A percentile compares a stretch with the other conserved stretches of the same genome.
These are phyloP conservation scores for Pseudotsuga menziesii DNA, from an alignment of 75 land plant genomes.

Conservation along the genomic window DNA sequence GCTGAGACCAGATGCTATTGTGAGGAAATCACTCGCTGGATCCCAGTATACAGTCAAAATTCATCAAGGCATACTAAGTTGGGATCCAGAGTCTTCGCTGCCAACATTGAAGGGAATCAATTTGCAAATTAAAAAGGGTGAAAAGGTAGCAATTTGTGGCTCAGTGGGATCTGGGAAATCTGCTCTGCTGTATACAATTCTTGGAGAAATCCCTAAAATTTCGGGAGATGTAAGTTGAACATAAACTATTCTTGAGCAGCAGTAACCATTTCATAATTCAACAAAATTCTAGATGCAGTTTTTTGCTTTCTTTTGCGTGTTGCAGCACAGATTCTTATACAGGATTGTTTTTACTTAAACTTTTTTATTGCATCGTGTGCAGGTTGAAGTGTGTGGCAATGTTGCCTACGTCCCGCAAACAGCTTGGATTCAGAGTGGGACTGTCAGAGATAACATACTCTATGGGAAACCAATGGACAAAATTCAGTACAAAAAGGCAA, in stretches of 20 bases:
- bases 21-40: constrained; percentile 4
- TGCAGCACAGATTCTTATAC: background rate
- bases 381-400: constrained; percentile 53
- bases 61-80: constrained; percentile 40
- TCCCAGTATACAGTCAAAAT: constrained; percentile 22
- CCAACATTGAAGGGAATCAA: constrained; percentile 50
- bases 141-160: constrained; percentile 77
- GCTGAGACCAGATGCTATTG: constrained; percentile 31
- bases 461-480: constrained; percentile 58
- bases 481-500: constrained; percentile 36
- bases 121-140: constrained; percentile 37
- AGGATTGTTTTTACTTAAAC: background rate
- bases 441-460: constrained; percentile 69
- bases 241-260: background rate
- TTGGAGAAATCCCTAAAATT: constrained; percentile 67
- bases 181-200: constrained; percentile 49
- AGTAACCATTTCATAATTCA: background rate
- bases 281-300: background rate
- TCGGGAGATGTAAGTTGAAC: constrained; percentile 54
- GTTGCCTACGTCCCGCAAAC: constrained; percentile 73
- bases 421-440: constrained; percentile 81
- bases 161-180: constrained; percentile 79
- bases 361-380: background rate
- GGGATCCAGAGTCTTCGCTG: constrained; percentile 46
- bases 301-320: background rate